Conservation (phyloP, 257 asterid species). For the Perilla frutescens region DNA sequence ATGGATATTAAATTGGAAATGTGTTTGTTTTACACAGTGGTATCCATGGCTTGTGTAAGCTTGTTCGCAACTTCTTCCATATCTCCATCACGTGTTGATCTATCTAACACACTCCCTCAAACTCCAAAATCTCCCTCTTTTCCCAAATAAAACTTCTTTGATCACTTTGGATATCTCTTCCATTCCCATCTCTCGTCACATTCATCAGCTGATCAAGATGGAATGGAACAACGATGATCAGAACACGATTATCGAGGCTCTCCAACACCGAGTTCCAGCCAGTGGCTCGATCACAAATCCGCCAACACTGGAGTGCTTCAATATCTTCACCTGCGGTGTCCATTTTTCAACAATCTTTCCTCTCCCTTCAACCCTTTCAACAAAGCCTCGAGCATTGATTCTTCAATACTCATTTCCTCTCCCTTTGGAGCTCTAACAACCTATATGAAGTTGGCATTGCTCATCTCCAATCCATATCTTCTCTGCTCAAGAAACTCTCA, state of each 20-base stretch:
- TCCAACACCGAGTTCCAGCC: constrained; percentile 28
- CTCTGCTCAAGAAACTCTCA: constrained; percentile 5
- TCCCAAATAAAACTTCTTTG: constrained; percentile 9
- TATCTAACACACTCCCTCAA: neutral
- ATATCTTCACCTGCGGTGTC: too few relatives aligned
- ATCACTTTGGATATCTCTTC: constrained; percentile 11
- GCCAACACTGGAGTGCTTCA: constrained; percentile 18
- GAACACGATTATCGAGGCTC: constrained; percentile 22
- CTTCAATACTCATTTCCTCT: neutral
- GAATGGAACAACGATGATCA: neutral
- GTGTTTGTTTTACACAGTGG: too few relatives aligned
- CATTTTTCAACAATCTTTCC: constrained; percentile 15
- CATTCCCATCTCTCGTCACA: constrained; percentile 1
- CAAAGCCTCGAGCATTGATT: constrained; percentile 9
- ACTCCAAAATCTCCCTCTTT: neutral
- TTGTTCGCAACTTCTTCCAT: constrained; percentile 4
- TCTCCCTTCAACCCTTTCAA: constrained; percentile 5
- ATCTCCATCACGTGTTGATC: neutral
- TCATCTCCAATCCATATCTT: constrained; percentile 8
- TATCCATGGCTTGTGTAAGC: neutral
- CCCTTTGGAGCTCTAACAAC: constrained; percentile 24
- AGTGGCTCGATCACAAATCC: constrained; percentile 15
- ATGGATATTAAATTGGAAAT: too few relatives aligned
- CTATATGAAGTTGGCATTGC: constrained; percentile 23
- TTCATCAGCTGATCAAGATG: constrained; percentile 8